Evolutionary conservation across 305 asterid genomes (phyloP).

Genomic region (Fraxinus sp.): DNA sequence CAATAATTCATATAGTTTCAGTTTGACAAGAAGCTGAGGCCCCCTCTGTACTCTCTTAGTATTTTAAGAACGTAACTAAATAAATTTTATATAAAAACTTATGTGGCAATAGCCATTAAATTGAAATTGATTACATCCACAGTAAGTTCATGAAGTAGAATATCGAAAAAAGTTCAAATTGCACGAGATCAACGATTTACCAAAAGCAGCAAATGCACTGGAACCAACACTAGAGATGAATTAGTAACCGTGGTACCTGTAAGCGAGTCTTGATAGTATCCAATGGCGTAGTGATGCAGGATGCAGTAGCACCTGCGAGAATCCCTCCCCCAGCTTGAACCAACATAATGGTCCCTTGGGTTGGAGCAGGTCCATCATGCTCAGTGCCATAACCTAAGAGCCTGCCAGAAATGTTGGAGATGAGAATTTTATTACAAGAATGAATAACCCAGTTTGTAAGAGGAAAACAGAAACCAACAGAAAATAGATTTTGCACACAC

Average conservation of each 20-base stretch:
- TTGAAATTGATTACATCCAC: background rate
- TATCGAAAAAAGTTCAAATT: background rate
- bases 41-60: background rate
- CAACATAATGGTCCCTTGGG: constrained; percentile 52
- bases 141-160: background rate
- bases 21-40: background rate
- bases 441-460: background rate
- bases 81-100: background rate
- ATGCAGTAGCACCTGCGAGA: constrained; percentile 87
- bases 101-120: background rate
- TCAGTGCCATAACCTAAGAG: constrained; percentile 55
- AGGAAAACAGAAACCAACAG: constrained; percentile 7
- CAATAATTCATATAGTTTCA: background rate
- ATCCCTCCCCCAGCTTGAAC: constrained; percentile 97
- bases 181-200: constrained; percentile 5
- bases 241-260: constrained; percentile 39
- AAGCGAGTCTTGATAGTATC: constrained; percentile 94
- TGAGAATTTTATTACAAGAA: background rate
- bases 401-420: constrained; percentile 35
- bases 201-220: constrained; percentile 3
- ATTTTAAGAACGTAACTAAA: background rate
- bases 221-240: background rate
- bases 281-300: constrained; percentile 86
- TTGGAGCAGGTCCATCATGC: constrained; percentile 45
- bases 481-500: background rate